phyloP scores from a whole-genome alignment of 2,329 filamentous ascomycete species.

The Ophiostoma sp. region DNA sequence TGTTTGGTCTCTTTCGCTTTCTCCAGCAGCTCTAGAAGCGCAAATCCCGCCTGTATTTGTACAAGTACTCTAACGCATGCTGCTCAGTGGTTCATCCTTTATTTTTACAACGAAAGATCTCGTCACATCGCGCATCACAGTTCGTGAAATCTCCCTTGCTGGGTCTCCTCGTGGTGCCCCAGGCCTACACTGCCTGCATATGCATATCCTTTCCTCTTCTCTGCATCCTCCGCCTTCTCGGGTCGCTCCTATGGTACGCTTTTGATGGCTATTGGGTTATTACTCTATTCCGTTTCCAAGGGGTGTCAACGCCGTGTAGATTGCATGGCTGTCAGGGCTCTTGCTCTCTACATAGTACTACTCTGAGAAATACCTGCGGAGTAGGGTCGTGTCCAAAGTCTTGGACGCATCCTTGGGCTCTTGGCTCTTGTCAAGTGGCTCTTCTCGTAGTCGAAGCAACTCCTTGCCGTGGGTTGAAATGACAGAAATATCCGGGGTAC shows the following conservation, averaged over 20 bases:
- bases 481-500: background rate
- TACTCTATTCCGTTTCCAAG: background rate
- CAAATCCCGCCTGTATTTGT: background rate
- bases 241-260: background rate
- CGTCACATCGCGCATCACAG: background rate
- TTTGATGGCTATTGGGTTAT: background rate
- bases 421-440: background rate
- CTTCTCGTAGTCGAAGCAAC: background rate
- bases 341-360: too few species aligned
- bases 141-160: background rate
- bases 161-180: background rate
- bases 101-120: background rate
- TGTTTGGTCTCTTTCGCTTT: background rate
- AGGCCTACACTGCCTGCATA: background rate
- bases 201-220: background rate
- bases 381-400: background rate
- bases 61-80: too few species aligned
- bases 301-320: background rate
- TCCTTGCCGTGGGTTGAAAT: background rate
- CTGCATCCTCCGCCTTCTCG: background rate
- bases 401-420: conserved; percentile 2
- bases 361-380: background rate
- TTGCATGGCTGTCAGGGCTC: background rate
- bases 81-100: background rate
- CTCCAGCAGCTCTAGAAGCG: background rate